Conservation (phyloP, 345 rosid genomes). For the Odontarrhena argentea region DNA sequence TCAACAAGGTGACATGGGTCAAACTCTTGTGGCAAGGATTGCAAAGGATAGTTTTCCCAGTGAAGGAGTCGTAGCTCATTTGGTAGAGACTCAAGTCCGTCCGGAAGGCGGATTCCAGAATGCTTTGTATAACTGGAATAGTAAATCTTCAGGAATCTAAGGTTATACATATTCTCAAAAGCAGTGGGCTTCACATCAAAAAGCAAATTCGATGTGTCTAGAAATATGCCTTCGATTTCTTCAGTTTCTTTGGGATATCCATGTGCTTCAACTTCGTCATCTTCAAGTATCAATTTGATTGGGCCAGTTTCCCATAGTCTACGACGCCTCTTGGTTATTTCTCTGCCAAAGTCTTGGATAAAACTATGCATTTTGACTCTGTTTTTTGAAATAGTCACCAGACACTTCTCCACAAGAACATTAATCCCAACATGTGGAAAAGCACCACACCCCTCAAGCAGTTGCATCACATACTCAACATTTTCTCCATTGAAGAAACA, state of each 20-base stretch:
- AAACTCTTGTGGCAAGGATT: constrained; percentile 20
- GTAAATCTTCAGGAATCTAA: constrained; percentile 30
- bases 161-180: constrained; percentile 29
- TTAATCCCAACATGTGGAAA: constrained; percentile 28
- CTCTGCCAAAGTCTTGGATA: constrained; percentile 30
- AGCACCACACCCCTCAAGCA: constrained; percentile 35
- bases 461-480: constrained; percentile 14
- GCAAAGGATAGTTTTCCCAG: constrained; percentile 37
- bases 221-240: constrained; percentile 30
- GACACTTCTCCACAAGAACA: constrained; percentile 39
- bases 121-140: neutral
- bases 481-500: constrained; percentile 23
- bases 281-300: constrained; percentile 27
- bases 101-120: neutral
- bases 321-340: constrained; percentile 25
- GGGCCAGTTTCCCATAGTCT: constrained; percentile 28
- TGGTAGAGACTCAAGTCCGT: constrained; percentile 1
- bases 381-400: constrained; percentile 15
- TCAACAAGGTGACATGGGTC: constrained; percentile 27
- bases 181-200: neutral
- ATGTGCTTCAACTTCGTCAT: too few relatives aligned
- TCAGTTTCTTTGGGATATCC: constrained; percentile 2
- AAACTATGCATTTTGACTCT: constrained; percentile 30
- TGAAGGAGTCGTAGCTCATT: constrained; percentile 31
- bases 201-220: neutral